Evolutionary conservation across 345 rosid species (phyloP).

Genomic region (Excoecaria agallocha): DNA sequence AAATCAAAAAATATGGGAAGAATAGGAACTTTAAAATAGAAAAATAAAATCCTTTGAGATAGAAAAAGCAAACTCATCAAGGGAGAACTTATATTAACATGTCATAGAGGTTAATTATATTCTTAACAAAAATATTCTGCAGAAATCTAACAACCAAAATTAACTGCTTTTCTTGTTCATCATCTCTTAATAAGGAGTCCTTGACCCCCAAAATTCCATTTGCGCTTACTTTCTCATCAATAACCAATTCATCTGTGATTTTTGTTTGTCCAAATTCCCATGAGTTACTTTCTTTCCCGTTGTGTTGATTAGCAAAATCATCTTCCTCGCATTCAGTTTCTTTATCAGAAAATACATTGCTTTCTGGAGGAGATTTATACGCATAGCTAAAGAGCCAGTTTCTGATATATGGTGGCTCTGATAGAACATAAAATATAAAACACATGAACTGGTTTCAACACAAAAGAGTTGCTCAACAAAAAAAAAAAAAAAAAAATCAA

Average conservation of each 20-base stretch:
- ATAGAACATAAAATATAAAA: background rate
- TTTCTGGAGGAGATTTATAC: slow-evolving; percentile 48
- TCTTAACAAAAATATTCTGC: no score
- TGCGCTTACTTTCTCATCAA: slow-evolving; percentile 19
- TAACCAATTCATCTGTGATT: slow-evolving; percentile 14
- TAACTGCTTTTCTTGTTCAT: slow-evolving; percentile 12
- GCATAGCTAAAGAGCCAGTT: slow-evolving; percentile 56
- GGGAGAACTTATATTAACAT: no score
- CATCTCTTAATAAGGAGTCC: background rate
- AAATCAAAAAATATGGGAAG: background rate
- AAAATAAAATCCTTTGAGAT: background rate
- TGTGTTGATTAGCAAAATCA: slow-evolving; percentile 29
- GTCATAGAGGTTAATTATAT: no score
- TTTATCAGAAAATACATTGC: slow-evolving; percentile 17
- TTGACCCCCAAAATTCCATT: slow-evolving; percentile 18
- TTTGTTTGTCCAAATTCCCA: background rate
- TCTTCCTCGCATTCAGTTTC: slow-evolving; percentile 25
- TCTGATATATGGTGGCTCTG: slow-evolving; percentile 42
- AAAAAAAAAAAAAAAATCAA: no score
- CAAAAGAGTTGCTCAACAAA: no score
- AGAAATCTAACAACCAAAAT: no score
- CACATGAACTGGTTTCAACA: background rate
- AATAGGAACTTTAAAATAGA: background rate
- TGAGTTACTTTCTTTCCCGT: slow-evolving; percentile 19
- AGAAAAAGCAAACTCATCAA: no score